Percentiles rank a stretch among this genome's conserved stretches.
These are phyloP conservation scores for Aspergillus neotritici DNA, from an alignment of 2,329 filamentous ascomycete genomes.

Conservation along the genomic window DNA sequence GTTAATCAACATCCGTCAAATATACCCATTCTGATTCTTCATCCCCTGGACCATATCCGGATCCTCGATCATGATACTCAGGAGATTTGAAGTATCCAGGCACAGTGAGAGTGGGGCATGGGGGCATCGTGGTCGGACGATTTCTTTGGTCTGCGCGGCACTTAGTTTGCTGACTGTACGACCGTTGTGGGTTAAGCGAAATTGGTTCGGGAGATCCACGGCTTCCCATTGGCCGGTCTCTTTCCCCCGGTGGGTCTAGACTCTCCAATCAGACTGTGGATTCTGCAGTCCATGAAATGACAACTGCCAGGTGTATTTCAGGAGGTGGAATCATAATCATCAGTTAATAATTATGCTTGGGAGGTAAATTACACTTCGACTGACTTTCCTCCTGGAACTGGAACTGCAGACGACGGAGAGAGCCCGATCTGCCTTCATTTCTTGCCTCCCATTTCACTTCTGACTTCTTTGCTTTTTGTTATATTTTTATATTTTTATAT, in stretches of 20 bases:
- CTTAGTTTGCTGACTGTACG: slow-evolving; percentile 11
- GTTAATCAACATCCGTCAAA: too few species aligned
- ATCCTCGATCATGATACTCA: neutral
- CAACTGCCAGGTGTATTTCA: neutral
- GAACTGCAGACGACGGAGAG: too few species aligned
- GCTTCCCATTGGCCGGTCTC: slow-evolving; percentile 21
- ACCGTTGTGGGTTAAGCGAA: slow-evolving; percentile 27
- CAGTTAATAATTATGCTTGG: too few species aligned
- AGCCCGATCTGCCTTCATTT: too few species aligned
- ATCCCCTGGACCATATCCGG: neutral
- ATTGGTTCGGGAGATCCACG: slow-evolving; percentile 24
- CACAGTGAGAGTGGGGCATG: slow-evolving; percentile 14
- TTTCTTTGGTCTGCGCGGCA: slow-evolving; percentile 11
- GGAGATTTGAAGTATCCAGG: slow-evolving; percentile 11
- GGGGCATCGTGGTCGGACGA: slow-evolving; percentile 10
- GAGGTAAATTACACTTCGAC: too few species aligned
- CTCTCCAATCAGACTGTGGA: slow-evolving; percentile 15
- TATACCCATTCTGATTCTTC: too few species aligned
- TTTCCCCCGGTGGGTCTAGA: slow-evolving; percentile 11
- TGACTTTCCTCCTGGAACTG: too few species aligned
- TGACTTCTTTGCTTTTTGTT: neutral
- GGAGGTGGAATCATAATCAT: too few species aligned
- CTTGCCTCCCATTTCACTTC: too few species aligned
- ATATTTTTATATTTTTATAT: too few species aligned
- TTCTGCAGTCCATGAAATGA: slow-evolving; percentile 2